phyloP scores from a whole-genome alignment of 1,284 basidiomycete species.

The Apiotrichum veenhuisii region DNA sequence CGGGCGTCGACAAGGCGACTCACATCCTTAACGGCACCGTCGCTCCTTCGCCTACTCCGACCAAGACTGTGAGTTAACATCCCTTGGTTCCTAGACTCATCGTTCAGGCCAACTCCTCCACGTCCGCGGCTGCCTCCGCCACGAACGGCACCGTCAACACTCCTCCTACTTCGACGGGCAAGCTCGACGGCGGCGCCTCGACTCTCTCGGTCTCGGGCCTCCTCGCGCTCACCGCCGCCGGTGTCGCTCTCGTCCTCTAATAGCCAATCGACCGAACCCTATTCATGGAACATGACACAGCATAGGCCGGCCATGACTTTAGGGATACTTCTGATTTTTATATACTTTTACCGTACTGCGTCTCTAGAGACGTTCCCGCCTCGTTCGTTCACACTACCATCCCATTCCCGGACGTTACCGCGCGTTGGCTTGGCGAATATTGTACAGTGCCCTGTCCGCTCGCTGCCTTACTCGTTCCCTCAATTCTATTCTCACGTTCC shows the following conservation, averaged over 20 bases:
- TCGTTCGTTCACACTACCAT: too few species aligned
- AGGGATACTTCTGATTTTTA: too few species aligned
- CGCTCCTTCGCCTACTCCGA: not conserved
- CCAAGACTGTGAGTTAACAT: not conserved
- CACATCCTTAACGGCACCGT: not conserved
- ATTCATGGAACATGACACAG: too few species aligned
- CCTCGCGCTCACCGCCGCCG: not conserved
- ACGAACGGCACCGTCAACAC: not conserved
- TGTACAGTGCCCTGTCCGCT: too few species aligned
- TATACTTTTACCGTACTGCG: too few species aligned
- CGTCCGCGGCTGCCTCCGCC: not conserved
- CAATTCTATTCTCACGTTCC: too few species aligned
- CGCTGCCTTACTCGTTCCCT: too few species aligned
- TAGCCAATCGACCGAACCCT: not conserved
- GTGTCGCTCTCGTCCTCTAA: conserved; percentile 4
- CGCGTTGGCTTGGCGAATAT: too few species aligned
- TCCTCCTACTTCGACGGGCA: not conserved
- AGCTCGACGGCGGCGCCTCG: not conserved
- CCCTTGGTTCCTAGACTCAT: too few species aligned
- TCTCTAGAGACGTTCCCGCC: too few species aligned
- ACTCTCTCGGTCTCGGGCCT: not conserved
- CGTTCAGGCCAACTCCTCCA: not conserved
- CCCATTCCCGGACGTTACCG: too few species aligned
- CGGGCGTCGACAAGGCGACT: conserved; percentile 8
- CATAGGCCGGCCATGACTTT: too few species aligned